phyloP scores from a whole-genome alignment of 257 asterid species.

The Ehretia macrophylla region DNA sequence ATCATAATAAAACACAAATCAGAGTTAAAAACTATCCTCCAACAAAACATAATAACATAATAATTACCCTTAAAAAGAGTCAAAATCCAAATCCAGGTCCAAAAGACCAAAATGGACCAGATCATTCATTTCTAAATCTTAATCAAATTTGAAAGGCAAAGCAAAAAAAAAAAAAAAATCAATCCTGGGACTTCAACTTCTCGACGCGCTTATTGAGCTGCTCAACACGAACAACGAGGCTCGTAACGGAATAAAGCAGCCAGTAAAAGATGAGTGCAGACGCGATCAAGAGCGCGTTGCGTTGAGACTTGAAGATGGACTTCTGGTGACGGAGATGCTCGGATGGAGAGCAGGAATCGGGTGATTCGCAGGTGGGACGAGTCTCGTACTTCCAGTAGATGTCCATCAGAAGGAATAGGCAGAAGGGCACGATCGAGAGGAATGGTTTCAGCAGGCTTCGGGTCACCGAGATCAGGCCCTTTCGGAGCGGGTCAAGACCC shows the following conservation, averaged over 20 bases:
- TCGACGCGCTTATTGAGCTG: constrained; percentile 55
- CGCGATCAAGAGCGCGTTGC: constrained; percentile 64
- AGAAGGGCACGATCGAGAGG: constrained; percentile 65
- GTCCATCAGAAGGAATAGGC: constrained; percentile 67
- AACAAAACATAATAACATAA: not conserved
- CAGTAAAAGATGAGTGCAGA: constrained; percentile 72
- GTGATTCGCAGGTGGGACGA: constrained; percentile 50
- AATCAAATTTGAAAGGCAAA: too few relatives aligned
- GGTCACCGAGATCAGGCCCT: constrained; percentile 62
- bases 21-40: not conserved
- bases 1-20: not conserved
- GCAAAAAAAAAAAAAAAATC: too few relatives aligned
- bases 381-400: constrained; percentile 84
- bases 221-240: constrained; percentile 61
- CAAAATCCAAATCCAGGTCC: not conserved
- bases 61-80: too few relatives aligned
- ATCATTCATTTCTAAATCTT: not conserved
- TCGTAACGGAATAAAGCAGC: constrained; percentile 69
- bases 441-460: constrained; percentile 68
- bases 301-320: constrained; percentile 73
- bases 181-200: constrained; percentile 55
- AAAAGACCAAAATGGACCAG: not conserved
- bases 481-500: constrained; percentile 68
- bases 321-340: constrained; percentile 82
- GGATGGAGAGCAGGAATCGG: constrained; percentile 63